Base-by-base conservation (phyloP, 225 moss, liverwort and hornwort genomes). In the Physcomitrellopsis africana region DNA sequence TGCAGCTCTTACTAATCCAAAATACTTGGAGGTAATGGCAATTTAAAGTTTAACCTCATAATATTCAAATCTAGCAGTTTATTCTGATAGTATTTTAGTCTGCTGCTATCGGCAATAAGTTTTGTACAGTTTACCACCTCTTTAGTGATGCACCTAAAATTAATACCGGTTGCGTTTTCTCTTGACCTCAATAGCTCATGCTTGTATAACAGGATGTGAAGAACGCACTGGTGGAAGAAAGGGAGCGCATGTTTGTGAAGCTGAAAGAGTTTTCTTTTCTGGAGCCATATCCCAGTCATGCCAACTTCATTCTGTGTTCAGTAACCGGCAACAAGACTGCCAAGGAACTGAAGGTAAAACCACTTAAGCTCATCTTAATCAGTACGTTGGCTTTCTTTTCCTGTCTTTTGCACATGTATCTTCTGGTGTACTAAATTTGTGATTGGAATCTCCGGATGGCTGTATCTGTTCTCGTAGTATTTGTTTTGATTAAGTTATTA, bases 231-330 rank as follows among this genome's bases (percentile, higher is more conserved):
- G 87, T 99, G 58, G 81, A 80, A n/a, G 86, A 99, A 82, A 90
- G 97, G 43, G 93, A 92, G 27, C 86, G 92, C 12, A 54, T 99
- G 63, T 93, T 83, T 68, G 60, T 73, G 9, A 67, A 77, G 65
- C 79, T 99, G 71, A 84, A 92, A 83, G 89, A 88, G 63, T 68
- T 95, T 49, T 82, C 95, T 1, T 99, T 92, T 77, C 77, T 99
- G 64, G 83, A 84, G 67, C 97, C 97, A 0, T 85, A 90, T 72
- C 91, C 93, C 6, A 99, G 97, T 67, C 89, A 95, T 70, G 76
- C 97, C 16, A 95, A 95, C 75, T 99, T 99, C 72, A 80, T 99
- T 63, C 81, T 99, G 2, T 99, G 97, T 75, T 86, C 89, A 20
- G 80, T 99, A 57, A 76, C 80, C 16, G 83, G 85, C 67, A 81